Conservation (phyloP, 257 asterid species). For the Lithospermum erythrorhizon region DNA sequence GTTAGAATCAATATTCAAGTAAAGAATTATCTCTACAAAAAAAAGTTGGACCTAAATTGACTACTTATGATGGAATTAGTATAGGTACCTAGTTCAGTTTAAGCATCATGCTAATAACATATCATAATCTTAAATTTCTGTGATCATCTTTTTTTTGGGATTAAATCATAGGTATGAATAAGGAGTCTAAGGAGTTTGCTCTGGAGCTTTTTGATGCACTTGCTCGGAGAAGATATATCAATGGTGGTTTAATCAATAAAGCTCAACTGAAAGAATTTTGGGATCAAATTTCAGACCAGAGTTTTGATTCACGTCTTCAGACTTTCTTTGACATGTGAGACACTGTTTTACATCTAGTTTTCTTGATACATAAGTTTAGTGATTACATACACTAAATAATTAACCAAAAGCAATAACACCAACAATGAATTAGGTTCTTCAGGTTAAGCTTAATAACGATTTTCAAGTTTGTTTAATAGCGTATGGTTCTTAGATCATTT, state of each 20-base stretch:
- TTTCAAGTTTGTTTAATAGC: no score
- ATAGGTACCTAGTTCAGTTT: no score
- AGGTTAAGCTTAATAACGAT: no score
- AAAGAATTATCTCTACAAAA: no score
- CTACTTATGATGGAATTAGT: no score
- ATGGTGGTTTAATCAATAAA: constrained; percentile 4
- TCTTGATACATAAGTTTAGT: not conserved
- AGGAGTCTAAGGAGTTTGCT: constrained; percentile 14
- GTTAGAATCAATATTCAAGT: no score
- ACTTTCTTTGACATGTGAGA: constrained; percentile 21
- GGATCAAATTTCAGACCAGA: constrained; percentile 15
- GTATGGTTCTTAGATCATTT: no score
- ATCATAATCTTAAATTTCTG: no score
- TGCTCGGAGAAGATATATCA: constrained; percentile 15
- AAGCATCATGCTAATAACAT: no score
- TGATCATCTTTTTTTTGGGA: no score
- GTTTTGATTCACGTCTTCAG: constrained; percentile 17
- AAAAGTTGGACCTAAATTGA: no score
- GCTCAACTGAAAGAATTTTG: constrained; percentile 13
- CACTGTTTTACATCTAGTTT: not conserved
- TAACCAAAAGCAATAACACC: not conserved
- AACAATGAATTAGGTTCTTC: no score
- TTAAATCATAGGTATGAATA: constrained; percentile 50
- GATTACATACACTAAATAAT: not conserved
- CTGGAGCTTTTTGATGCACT: constrained; percentile 20